Conservation (phyloP, 371 early-diverging fungal genomes). For the Mucor mucedo region DNA sequence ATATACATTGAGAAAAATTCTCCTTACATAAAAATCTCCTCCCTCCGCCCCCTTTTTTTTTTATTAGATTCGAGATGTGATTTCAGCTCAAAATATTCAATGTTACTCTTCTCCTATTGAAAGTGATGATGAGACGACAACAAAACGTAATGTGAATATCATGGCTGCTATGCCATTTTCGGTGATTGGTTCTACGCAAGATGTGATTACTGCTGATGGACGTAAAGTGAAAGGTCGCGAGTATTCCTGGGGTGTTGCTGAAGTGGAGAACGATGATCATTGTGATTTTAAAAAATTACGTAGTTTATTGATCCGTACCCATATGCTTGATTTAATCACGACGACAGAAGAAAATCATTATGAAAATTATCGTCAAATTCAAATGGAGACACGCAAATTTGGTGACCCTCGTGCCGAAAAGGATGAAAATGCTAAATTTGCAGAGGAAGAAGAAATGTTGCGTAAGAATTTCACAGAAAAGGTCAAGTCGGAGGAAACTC, state of each 20-base stretch:
- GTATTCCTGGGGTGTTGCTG: conserved; percentile 95
- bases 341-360: conserved; percentile 93
- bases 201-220: conserved; percentile 80
- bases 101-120: conserved; percentile 87
- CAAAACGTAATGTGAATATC: conserved; percentile 83
- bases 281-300: conserved; percentile 96
- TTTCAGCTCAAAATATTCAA: conserved; percentile 79
- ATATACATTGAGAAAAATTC: not conserved
- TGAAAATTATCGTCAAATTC: conserved; percentile 86
- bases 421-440: conserved; percentile 79
- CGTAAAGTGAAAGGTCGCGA: conserved; percentile 86
- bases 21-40: not conserved
- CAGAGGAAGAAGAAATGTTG: conserved; percentile 91
- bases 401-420: conserved; percentile 63
- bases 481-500: conserved; percentile 90
- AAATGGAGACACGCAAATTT: conserved; percentile 85
- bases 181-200: conserved; percentile 91
- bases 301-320: conserved; percentile 90
- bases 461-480: conserved; percentile 94
- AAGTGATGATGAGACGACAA: conserved; percentile 85
- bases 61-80: conserved; percentile 77
- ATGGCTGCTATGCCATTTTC: conserved; percentile 94
- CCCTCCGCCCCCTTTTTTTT: not conserved
- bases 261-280: conserved; percentile 90
- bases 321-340: conserved; percentile 92